phyloP scores from a whole-genome alignment of 768 basidiomycete genomes.

The Phlebiopsis flavidoalba region DNA sequence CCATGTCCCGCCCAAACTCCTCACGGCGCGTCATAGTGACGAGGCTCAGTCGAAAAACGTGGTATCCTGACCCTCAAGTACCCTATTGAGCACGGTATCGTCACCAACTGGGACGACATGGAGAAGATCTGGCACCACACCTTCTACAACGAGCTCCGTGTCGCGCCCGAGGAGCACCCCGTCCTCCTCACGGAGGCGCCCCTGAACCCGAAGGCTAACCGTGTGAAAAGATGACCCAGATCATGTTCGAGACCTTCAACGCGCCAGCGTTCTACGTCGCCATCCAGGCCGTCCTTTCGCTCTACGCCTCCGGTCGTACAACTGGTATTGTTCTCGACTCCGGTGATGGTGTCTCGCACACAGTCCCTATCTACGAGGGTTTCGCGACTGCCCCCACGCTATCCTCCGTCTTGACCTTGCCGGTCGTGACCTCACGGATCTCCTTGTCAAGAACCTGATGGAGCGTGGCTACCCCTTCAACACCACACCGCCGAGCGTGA shows the following conservation, averaged over 20 bases:
- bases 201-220: conserved; percentile 88
- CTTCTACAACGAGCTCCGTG: conserved; percentile 89
- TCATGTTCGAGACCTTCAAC: conserved; percentile 97
- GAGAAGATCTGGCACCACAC: conserved; percentile 76
- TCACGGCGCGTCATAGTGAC: conserved; percentile 36
- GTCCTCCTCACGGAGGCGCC: conserved; percentile 90
- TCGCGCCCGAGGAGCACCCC: conserved; percentile 90
- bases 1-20: neutral
- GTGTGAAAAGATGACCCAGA: conserved; percentile 92
- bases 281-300: conserved; percentile 86
- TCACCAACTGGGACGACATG: conserved; percentile 76
- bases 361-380: conserved; percentile 71
- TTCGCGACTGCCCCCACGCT: conserved; percentile 65
- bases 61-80: conserved; percentile 68
- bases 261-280: conserved; percentile 89
- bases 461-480: conserved; percentile 63
- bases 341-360: conserved; percentile 71
- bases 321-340: conserved; percentile 74
- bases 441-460: conserved; percentile 48
- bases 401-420: conserved; percentile 64
- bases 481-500: conserved; percentile 56
- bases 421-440: conserved; percentile 61
- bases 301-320: conserved; percentile 66
- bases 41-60: conserved; percentile 72
- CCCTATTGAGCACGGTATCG: conserved; percentile 69